phyloP scores from a whole-genome alignment of 2,329 filamentous ascomycete genomes.

The Fusarium pseudonygamai region DNA sequence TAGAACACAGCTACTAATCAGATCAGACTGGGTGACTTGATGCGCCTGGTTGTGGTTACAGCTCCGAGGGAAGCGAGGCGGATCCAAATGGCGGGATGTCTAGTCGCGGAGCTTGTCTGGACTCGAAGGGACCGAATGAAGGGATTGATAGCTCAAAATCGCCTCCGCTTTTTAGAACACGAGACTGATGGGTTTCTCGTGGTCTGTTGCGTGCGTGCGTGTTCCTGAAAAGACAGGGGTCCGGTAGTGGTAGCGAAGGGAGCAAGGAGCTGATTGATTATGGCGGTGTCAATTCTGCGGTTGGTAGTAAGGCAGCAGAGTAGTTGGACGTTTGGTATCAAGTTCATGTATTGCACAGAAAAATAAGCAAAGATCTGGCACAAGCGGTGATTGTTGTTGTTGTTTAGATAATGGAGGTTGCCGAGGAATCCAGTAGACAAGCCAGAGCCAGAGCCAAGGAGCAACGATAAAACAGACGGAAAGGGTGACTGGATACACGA shows the following conservation, averaged over 20 bases:
- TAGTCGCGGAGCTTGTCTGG: constrained; percentile 28
- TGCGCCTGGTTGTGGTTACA: constrained; percentile 23
- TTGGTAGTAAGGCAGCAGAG: background rate
- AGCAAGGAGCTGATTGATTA: constrained; percentile 3
- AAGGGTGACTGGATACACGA: background rate
- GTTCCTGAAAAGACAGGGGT: constrained; percentile 25
- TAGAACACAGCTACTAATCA: background rate
- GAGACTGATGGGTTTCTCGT: constrained; percentile 32
- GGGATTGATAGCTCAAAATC: constrained; percentile 15
- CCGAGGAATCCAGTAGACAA: constrained; percentile 20
- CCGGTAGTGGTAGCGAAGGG: constrained; percentile 3
- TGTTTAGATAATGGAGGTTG: constrained; percentile 8
- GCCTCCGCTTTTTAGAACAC: constrained; percentile 35
- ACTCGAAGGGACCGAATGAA: constrained; percentile 11
- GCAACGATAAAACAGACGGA: constrained; percentile 9
- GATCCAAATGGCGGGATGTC: constrained; percentile 28
- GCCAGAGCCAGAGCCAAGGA: background rate
- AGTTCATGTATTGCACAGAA: constrained; percentile 21
- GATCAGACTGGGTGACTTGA: background rate
- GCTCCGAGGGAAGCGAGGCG: constrained; percentile 14
- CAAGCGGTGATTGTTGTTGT: constrained; percentile 16
- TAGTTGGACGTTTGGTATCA: constrained; percentile 3
- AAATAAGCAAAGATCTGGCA: background rate
- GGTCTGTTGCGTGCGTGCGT: constrained; percentile 18
- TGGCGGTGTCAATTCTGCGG: constrained; percentile 27